A percentile compares a stretch with the other conserved stretches of the same genome.
Conservation (phyloP, 106 monocot genomes). For the Dioscorea alata region DNA sequence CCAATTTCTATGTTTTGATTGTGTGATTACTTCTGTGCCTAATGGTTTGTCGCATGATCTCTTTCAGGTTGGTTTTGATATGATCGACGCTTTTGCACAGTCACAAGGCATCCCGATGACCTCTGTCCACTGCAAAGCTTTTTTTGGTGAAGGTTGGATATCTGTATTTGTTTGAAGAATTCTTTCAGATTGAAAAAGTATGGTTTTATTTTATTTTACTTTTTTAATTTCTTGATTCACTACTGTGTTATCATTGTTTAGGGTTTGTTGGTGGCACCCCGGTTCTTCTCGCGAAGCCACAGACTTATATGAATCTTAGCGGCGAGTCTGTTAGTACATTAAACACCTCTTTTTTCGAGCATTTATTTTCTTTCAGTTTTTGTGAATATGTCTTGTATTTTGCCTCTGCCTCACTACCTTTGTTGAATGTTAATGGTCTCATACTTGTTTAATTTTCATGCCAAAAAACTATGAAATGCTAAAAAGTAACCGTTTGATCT, state of each 20-base stretch:
- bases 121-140: constrained; percentile 69
- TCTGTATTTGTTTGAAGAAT: background rate
- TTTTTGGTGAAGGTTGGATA: constrained; percentile 71
- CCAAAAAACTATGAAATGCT: too few relatives aligned
- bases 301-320: constrained; percentile 98
- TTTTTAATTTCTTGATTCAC: background rate
- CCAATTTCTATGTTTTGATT: background rate
- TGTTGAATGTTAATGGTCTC: too few relatives aligned
- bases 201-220: background rate
- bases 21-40: background rate
- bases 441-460: too few relatives aligned
- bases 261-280: constrained; percentile 60
- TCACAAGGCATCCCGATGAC: constrained; percentile 60
- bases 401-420: too few relatives aligned
- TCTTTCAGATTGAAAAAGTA: background rate
- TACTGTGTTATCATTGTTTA: constrained; percentile 7
- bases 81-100: constrained; percentile 76
- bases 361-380: background rate
- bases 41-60: too few relatives aligned
- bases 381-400: too few relatives aligned
- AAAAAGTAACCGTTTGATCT: too few relatives aligned
- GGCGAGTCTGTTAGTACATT: constrained; percentile 80
- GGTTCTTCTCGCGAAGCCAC: constrained; percentile 89
- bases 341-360: background rate
- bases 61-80: constrained; percentile 81